Evolutionary conservation across 225 moss, liverwort and hornwort species (phyloP), one percentile per base, ranked within the genome.

Genomic region (Takakia lepidozioides): DNA sequence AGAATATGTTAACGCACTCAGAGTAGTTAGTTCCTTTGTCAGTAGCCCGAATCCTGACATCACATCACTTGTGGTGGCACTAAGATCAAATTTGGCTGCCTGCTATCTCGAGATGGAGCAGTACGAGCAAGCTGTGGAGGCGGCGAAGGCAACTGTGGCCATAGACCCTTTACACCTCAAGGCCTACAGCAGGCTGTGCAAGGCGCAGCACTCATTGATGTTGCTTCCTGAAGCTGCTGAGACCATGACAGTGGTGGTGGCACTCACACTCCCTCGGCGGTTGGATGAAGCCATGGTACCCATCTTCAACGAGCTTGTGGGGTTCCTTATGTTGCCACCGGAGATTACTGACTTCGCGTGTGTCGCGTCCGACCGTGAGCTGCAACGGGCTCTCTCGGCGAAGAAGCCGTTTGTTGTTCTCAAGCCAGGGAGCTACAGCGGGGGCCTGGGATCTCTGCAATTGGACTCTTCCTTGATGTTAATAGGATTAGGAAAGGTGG

Each of bases 401-500:
- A 17, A 29, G 13, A 45, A 18, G 23, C 15, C 45, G 5, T 20
- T 45, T 45, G 45, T 45, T 20, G 45, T 45, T 14, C 11, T 48
- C 24, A 48, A 48, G 14, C 48, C 48, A 0, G 48, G 48, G 27
- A 48, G 16, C 2, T 48, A 48, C 48, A 26, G 4, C 13, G 19
- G n/a, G 15, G n/a, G n/a, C n/a, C n/a, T n/a, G n/a, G n/a, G n/a
- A n/a, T 2, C 2, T 8, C n/a, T 48, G 1, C 2, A 5, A 7
- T 26, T 48, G 48, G 26, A 48, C 4, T 26, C 27, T 15, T 19
- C 24, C 19, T 25, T 48, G 28, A 34, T 34, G 27, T 14, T 53
- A 21, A 53, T 53, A 0, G 52, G 52, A 22, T 23, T 53, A 1
- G 52, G 52, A 3, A 25, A 38, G 22, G 52, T 53, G 4, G 52